Evolutionary conservation across 2,329 filamentous ascomycete genomes (phyloP).

Genomic region (Davidsoniella neocaledoniae): DNA sequence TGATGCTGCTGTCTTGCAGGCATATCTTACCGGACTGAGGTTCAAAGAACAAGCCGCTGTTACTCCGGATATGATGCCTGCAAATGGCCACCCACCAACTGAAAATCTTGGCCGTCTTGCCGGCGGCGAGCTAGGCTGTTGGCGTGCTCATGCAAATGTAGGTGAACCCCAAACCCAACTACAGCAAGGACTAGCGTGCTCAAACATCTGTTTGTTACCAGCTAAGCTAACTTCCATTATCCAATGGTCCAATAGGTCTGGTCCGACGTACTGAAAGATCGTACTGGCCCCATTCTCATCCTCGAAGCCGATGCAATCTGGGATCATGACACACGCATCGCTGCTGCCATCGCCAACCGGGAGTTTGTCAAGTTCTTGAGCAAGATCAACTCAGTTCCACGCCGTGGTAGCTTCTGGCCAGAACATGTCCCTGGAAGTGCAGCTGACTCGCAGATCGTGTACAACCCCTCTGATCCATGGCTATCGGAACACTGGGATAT

Average conservation of each 20-base stretch:
- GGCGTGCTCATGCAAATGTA: conserved; percentile 19
- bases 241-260: conserved; percentile 15
- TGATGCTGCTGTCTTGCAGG: conserved; percentile 18
- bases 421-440: background rate
- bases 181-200: no score
- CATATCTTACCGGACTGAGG: conserved; percentile 17
- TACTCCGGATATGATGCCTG: conserved; percentile 13
- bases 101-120: conserved; percentile 14
- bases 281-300: conserved; percentile 15
- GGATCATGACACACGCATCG: conserved; percentile 17
- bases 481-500: conserved; percentile 16
- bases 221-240: background rate
- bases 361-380: conserved; percentile 14
- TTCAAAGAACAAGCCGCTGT: conserved; percentile 15
- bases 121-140: conserved; percentile 16
- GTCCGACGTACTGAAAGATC: conserved; percentile 16
- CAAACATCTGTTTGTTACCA: no score
- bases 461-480: conserved; percentile 14
- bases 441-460: background rate
- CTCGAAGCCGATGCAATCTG: conserved; percentile 19
- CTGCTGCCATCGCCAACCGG: conserved; percentile 16
- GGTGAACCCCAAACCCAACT: background rate
- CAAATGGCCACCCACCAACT: conserved; percentile 17
- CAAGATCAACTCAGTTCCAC: conserved; percentile 12
- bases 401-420: background rate